Base-by-base conservation (phyloP, 140 eudicot species). In the Flaveria floridana region DNA sequence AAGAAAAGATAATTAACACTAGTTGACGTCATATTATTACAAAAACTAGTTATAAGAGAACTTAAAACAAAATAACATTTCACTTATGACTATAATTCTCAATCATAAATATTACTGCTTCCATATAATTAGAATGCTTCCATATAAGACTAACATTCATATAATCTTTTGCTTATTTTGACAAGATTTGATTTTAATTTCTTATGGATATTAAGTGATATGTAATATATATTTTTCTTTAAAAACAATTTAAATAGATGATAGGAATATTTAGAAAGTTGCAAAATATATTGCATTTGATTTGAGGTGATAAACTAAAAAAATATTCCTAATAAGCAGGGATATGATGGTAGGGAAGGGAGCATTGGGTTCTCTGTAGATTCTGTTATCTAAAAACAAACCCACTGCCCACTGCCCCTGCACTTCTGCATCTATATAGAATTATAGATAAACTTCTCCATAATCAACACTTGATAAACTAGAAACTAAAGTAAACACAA, bases 321-420 rank as follows among this genome's bases (percentile, higher is more conserved):
- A 65, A 34, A 51, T 76, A 30, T 65, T 65, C 82, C 82, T 15
- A 78, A 21, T 50, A 76, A 19, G 42, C 65, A 76, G 74, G 73
- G 77, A 70, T 58, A 39, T 72, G 76, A 68, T 77, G 70, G 81
- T 68, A 77, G 75, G 37, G 63, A 68, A 77, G 51, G 76, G 81
- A 44, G 76, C 81, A 77, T 69, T 69, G 76, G 70, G 81, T 77
- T 69, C 70, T 77, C 71, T 77, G 70, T 70, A 26, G 79, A 75
- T 75, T 75, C 79, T 76, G 4, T 48, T 18, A 41, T 44, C 63
- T 68, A 77, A 66, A 55, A 56, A 55, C 72, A 58, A 58, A 70
- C 64, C 71, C 71, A 0, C 79, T 75, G 79, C 44, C 3, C 34
- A n/a, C 56, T 67, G 57, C 21, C 57, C 16, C 73, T 64, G 15